These are phyloP conservation scores for Oryza coarctata DNA, from an alignment of 176 grass and related monocot species.

Conservation along the genomic window DNA sequence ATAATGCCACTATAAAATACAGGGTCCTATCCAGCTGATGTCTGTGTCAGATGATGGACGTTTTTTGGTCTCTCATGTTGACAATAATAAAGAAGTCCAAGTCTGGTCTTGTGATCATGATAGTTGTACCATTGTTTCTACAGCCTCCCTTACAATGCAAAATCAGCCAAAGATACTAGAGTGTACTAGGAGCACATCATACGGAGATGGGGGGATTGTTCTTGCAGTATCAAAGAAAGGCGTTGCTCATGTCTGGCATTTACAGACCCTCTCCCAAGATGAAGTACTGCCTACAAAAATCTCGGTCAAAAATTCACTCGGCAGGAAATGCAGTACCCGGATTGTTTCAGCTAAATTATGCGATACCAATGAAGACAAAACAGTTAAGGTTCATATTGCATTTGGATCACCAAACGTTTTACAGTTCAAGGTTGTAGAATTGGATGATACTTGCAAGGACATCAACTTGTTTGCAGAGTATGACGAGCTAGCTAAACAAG, in stretches of 20 bases:
- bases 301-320: constrained; percentile 33
- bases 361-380: constrained; percentile 36
- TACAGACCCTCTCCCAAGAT: constrained; percentile 37
- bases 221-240: constrained; percentile 59
- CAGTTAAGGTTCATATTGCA: constrained; percentile 41
- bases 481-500: constrained; percentile 17
- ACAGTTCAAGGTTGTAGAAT: constrained; percentile 46
- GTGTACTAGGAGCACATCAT: constrained; percentile 34
- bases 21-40: constrained; percentile 46
- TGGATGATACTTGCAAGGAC: constrained; percentile 39
- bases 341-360: constrained; percentile 52
- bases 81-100: constrained; percentile 47
- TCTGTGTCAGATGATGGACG: constrained; percentile 44
- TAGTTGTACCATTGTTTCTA: constrained; percentile 23
- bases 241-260: constrained; percentile 53
- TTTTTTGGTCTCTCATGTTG: constrained; percentile 28
- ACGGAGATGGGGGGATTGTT: constrained; percentile 32
- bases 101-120: constrained; percentile 39
- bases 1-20: neutral
- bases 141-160: constrained; percentile 42
- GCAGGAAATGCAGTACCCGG: constrained; percentile 28
- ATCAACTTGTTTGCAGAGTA: constrained; percentile 16
- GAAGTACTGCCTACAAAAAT: constrained; percentile 33
- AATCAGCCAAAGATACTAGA: constrained; percentile 37
- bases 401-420: constrained; percentile 38